These are phyloP conservation scores for Mallotus nudiflorus DNA, from an alignment of 345 rosid genomes.

Conservation along the genomic window DNA sequence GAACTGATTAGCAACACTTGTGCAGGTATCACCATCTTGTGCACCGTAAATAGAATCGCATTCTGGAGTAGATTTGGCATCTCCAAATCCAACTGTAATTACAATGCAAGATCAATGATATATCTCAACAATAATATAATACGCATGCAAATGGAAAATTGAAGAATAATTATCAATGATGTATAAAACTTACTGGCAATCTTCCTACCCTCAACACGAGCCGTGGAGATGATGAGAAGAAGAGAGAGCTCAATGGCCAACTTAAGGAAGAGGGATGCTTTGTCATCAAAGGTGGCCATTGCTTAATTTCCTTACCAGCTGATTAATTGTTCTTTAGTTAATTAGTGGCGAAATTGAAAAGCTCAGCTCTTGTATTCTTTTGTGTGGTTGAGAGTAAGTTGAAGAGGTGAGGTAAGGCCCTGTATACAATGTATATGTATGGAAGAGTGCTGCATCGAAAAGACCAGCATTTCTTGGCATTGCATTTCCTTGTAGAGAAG, in stretches of 20 bases:
- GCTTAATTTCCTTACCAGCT: no score
- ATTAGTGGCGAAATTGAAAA: no score
- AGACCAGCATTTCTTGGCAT: no score
- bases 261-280: neutral
- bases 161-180: neutral
- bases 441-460: no score
- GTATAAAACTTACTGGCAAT: neutral
- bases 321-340: no score
- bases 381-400: no score
- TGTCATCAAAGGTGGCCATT: neutral
- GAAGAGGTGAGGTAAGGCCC: no score
- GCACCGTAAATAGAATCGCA: constrained; percentile 3
- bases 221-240: constrained; percentile 2
- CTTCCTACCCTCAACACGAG: neutral
- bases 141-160: neutral
- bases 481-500: no score
- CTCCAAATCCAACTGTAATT: neutral
- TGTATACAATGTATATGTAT: no score
- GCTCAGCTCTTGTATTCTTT: no score
- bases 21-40: constrained; percentile 18
- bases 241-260: constrained; percentile 6
- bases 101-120: neutral
- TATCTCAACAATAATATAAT: no score
- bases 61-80: neutral
- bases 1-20: constrained; percentile 1